These are phyloP conservation scores for Knufia petricola DNA, from an alignment of 2,329 filamentous ascomycete genomes.

Conservation along the genomic window DNA sequence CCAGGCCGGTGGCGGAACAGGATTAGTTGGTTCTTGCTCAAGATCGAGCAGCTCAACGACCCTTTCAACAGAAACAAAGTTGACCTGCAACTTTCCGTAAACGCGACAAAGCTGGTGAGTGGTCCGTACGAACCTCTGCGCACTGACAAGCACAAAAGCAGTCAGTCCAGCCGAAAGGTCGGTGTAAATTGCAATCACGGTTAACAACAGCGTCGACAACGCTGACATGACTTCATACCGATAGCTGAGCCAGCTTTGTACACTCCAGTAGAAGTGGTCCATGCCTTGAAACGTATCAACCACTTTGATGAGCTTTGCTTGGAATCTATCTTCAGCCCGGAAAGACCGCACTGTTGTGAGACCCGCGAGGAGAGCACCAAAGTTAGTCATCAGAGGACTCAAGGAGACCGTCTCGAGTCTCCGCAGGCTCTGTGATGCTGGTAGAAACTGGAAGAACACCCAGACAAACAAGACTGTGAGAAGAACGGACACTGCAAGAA, in stretches of 20 bases:
- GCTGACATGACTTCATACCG: constrained; percentile 67
- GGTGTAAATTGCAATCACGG: constrained; percentile 63
- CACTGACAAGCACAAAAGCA: constrained; percentile 71
- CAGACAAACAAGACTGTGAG: constrained; percentile 61
- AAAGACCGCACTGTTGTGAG: constrained; percentile 81
- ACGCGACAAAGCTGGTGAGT: constrained; percentile 67
- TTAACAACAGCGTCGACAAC: constrained; percentile 62
- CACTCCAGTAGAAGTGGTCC: constrained; percentile 90
- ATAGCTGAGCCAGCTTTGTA: constrained; percentile 76
- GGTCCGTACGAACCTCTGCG: constrained; percentile 52
- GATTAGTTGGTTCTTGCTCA: constrained; percentile 62
- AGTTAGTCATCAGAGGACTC: constrained; percentile 83
- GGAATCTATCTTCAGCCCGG: constrained; percentile 67
- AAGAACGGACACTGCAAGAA: constrained; percentile 60
- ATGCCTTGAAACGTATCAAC: constrained; percentile 88
- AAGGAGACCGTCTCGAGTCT: constrained; percentile 83
- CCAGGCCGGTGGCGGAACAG: constrained; percentile 57
- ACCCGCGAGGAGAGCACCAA: constrained; percentile 76
- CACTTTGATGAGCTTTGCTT: constrained; percentile 66
- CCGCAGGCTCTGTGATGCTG: constrained; percentile 71
- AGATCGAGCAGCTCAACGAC: constrained; percentile 73
- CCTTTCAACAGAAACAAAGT: constrained; percentile 82
- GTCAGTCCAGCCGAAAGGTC: constrained; percentile 68
- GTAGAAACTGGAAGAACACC: constrained; percentile 68
- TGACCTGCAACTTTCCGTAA: constrained; percentile 80